A percentile compares a stretch with the other conserved stretches of the same genome.
phyloP scores from a whole-genome alignment of 495 filamentous ascomycete genomes.

The Corynascus novoguineensis region DNA sequence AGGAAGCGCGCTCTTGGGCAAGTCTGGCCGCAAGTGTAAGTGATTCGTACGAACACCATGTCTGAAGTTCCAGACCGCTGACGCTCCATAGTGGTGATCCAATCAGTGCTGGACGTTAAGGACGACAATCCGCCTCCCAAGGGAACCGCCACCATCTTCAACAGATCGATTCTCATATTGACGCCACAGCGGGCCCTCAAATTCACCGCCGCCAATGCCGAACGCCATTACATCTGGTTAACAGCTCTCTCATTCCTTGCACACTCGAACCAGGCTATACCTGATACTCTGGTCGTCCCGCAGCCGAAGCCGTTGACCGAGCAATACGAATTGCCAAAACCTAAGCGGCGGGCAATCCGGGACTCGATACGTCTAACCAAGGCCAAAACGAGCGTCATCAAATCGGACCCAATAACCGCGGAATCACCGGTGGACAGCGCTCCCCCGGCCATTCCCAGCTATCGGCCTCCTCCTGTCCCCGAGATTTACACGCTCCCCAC shows the following conservation, averaged over 20 bases:
- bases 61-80: slow-evolving; percentile 6
- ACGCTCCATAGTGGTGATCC: slow-evolving; percentile 68
- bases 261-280: slow-evolving; percentile 69
- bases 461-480: slow-evolving; percentile 23
- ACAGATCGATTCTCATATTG: slow-evolving; percentile 90
- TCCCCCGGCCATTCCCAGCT: slow-evolving; percentile 28
- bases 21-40: slow-evolving; percentile 93
- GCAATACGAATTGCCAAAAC: slow-evolving; percentile 41
- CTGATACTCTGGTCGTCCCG: slow-evolving; percentile 59
- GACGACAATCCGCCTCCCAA: slow-evolving; percentile 88
- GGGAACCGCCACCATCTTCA: slow-evolving; percentile 60
- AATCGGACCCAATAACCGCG: slow-evolving; percentile 22
- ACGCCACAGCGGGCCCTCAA: slow-evolving; percentile 92
- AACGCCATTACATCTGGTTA: slow-evolving; percentile 93
- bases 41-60: slow-evolving; percentile 9
- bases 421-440: slow-evolving; percentile 24
- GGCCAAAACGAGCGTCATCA: slow-evolving; percentile 55
- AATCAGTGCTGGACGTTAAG: slow-evolving; percentile 94
- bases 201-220: slow-evolving; percentile 76
- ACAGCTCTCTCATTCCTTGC: slow-evolving; percentile 90
- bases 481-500: slow-evolving; percentile 19
- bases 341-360: slow-evolving; percentile 57
- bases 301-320: slow-evolving; percentile 47
- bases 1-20: slow-evolving; percentile 83
- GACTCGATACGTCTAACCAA: slow-evolving; percentile 91